phyloP scores from a whole-genome alignment of 2,329 filamentous ascomycete species.

The Fusarium sp. region DNA sequence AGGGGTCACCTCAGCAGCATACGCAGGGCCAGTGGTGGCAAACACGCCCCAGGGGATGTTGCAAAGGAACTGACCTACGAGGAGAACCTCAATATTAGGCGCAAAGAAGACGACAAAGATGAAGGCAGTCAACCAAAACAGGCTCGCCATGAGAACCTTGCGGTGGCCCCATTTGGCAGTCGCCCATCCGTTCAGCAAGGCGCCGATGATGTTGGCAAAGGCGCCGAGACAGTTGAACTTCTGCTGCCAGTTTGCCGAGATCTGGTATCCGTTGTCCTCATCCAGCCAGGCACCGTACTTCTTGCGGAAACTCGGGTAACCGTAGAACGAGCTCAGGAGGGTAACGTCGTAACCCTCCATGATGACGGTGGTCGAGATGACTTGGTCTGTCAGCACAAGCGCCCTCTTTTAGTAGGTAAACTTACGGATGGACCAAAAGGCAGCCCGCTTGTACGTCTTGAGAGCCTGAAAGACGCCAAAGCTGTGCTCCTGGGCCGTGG shows the following conservation, averaged over 20 bases:
- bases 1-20: conserved; percentile 58
- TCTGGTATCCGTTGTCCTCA: conserved; percentile 55
- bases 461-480: conserved; percentile 50
- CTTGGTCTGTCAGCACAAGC: conserved; percentile 34
- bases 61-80: conserved; percentile 61
- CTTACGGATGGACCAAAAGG: conserved; percentile 55
- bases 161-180: conserved; percentile 58
- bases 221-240: conserved; percentile 54
- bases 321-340: conserved; percentile 60
- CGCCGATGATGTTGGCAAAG: conserved; percentile 54
- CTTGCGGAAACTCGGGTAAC: conserved; percentile 53
- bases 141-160: conserved; percentile 55
- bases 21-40: conserved; percentile 56
- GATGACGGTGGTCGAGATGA: conserved; percentile 59
- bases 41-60: conserved; percentile 60
- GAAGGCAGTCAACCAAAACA: conserved; percentile 56
- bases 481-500: conserved; percentile 53
- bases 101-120: conserved; percentile 65
- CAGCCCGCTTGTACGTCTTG: conserved; percentile 55
- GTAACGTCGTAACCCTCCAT: conserved; percentile 66
- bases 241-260: conserved; percentile 65
- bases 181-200: conserved; percentile 56
- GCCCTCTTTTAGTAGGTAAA: neutral
- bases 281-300: conserved; percentile 55
- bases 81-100: conserved; percentile 54